phyloP scores from a whole-genome alignment of 106 monocot genomes.

The Dendrobium huoshanense region DNA sequence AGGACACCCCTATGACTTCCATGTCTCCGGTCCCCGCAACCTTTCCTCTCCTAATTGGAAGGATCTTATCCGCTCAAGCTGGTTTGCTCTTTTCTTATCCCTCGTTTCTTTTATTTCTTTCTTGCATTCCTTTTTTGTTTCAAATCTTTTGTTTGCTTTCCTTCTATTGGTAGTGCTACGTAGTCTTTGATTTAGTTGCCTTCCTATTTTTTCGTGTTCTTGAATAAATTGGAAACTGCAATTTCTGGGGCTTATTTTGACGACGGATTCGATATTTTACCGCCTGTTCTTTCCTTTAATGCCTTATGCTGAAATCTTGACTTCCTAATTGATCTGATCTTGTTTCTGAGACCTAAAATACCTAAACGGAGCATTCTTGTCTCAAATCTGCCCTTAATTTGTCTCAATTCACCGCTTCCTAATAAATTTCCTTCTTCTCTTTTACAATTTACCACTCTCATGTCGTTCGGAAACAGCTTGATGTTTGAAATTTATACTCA shows the following conservation, averaged over 20 bases:
- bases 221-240: background rate
- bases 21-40: constrained; percentile 25
- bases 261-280: background rate
- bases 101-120: background rate
- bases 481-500: background rate
- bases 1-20: constrained; percentile 23
- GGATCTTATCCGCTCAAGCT: constrained; percentile 27
- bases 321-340: background rate
- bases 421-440: background rate
- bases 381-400: background rate
- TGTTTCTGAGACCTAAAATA: background rate
- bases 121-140: background rate
- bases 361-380: background rate
- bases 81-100: background rate
- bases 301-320: background rate
- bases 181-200: background rate
- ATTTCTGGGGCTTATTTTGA: background rate
- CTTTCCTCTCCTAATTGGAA: constrained; percentile 29
- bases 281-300: background rate
- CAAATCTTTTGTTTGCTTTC: background rate
- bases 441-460: background rate
- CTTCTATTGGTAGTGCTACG: background rate
- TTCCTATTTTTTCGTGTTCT: background rate
- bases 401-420: background rate
- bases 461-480: background rate